A percentile compares a stretch with the other conserved stretches of the same genome.
Conservation (phyloP, 129 eudicot genomes). For the Centella asiatica region DNA sequence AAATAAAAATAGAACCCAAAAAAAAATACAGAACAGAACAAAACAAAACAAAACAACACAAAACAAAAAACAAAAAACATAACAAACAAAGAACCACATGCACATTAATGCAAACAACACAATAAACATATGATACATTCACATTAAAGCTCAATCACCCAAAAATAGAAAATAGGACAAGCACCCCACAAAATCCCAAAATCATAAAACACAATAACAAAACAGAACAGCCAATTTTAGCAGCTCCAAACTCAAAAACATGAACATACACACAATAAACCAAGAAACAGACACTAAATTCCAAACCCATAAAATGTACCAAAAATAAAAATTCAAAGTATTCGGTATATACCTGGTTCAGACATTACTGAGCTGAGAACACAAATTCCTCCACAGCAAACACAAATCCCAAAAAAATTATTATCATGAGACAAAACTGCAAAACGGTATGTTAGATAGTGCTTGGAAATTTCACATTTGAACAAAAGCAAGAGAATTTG, state of each 20-base stretch:
- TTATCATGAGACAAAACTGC: no score
- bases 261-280: background rate
- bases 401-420: no score
- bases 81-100: background rate
- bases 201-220: background rate
- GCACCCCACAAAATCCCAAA: background rate
- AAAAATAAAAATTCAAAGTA: background rate
- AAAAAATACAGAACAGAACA: no score
- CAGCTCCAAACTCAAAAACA: slow-evolving; percentile 2
- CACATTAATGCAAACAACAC: background rate
- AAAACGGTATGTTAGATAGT: no score
- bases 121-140: background rate
- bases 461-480: no score
- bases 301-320: background rate
- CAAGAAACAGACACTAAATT: background rate
- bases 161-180: background rate
- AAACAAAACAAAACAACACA: background rate
- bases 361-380: background rate
- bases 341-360: slow-evolving; percentile 1
- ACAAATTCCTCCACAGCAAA: no score
- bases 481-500: no score
- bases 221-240: background rate
- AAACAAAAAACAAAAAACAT: background rate
- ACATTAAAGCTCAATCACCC: background rate
- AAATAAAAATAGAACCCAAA: no score